Percentiles rank a stretch among this genome's conserved stretches.
phyloP scores from a whole-genome alignment of 225 moss, liverwort and hornwort species.

The Polytrichum commune region DNA sequence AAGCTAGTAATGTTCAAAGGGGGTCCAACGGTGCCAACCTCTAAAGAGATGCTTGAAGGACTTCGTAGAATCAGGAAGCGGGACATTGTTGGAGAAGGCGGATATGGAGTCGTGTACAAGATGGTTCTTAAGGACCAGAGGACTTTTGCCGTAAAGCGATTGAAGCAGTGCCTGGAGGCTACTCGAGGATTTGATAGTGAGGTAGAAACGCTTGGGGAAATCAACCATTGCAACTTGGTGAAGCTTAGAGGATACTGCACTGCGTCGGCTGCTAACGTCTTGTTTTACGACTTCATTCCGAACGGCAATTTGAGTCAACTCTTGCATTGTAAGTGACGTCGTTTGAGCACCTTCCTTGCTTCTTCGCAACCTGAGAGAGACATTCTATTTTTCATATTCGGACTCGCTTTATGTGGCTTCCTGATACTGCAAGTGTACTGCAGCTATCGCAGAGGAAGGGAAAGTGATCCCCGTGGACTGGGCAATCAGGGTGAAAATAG shows the following conservation, averaged over 20 bases:
- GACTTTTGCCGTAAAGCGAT: slow-evolving; percentile 43
- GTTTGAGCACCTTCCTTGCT: not conserved
- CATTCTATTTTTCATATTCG: no score
- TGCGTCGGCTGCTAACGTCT: slow-evolving; percentile 37
- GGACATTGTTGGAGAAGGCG: slow-evolving; percentile 54
- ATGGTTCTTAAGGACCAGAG: slow-evolving; percentile 23
- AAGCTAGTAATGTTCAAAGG: slow-evolving; percentile 54
- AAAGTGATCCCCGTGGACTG: slow-evolving; percentile 28
- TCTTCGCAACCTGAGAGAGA: not conserved
- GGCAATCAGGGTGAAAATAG: slow-evolving; percentile 36
- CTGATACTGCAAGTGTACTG: not conserved
- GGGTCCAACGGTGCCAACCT: slow-evolving; percentile 32
- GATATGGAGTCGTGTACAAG: slow-evolving; percentile 50
- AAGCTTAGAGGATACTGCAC: slow-evolving; percentile 51
- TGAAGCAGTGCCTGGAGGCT: slow-evolving; percentile 49
- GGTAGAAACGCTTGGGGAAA: slow-evolving; percentile 42
- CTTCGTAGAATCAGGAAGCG: slow-evolving; percentile 41
- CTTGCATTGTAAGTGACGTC: slow-evolving; percentile 33
- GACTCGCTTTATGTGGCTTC: no score
- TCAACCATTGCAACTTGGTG: slow-evolving; percentile 57
- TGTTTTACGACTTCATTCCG: slow-evolving; percentile 54
- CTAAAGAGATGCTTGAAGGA: slow-evolving; percentile 35
- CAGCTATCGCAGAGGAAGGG: slow-evolving; percentile 29
- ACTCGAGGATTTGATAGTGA: slow-evolving; percentile 51
- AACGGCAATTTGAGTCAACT: slow-evolving; percentile 50